phyloP scores from a whole-genome alignment of 164 flowering plant species.

The Piper betle region DNA sequence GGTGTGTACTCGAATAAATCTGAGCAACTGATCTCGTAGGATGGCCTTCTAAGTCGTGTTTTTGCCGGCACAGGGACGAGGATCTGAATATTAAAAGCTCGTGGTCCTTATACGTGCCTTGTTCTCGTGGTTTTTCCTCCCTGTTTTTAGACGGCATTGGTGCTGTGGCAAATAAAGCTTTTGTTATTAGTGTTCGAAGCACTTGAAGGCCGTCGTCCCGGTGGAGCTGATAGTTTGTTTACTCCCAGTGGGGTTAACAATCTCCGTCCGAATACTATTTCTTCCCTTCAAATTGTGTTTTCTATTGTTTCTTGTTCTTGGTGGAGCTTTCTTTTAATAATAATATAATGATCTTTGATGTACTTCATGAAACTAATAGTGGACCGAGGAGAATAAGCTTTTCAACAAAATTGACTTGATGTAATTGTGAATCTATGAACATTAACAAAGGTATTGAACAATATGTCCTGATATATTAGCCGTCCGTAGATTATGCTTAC shows the following conservation, averaged over 20 bases:
- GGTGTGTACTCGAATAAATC: not conserved
- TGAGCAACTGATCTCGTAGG: not conserved
- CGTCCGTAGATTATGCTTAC: no score
- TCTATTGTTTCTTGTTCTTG: conserved; percentile 3
- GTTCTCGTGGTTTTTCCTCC: conserved; percentile 13
- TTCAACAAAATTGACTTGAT: no score
- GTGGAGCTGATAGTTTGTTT: conserved; percentile 9
- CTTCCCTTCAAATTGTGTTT: not conserved
- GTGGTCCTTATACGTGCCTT: not conserved
- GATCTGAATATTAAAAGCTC: not conserved
- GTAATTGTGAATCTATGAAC: no score
- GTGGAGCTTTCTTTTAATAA: conserved; percentile 7
- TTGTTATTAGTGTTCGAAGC: conserved; percentile 3
- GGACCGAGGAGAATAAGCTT: not conserved
- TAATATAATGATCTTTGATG: not conserved
- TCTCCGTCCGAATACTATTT: not conserved
- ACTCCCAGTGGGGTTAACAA: not conserved
- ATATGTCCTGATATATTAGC: no score
- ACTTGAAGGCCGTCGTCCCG: conserved; percentile 7
- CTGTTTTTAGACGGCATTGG: conserved; percentile 12
- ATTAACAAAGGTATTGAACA: no score
- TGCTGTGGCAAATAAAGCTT: not conserved
- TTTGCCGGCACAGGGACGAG: not conserved
- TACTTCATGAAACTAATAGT: not conserved
- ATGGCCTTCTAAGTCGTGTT: conserved; percentile 1